These are phyloP conservation scores for Melastoma candidum DNA, from an alignment of 441 rosid species.

Conservation along the genomic window DNA sequence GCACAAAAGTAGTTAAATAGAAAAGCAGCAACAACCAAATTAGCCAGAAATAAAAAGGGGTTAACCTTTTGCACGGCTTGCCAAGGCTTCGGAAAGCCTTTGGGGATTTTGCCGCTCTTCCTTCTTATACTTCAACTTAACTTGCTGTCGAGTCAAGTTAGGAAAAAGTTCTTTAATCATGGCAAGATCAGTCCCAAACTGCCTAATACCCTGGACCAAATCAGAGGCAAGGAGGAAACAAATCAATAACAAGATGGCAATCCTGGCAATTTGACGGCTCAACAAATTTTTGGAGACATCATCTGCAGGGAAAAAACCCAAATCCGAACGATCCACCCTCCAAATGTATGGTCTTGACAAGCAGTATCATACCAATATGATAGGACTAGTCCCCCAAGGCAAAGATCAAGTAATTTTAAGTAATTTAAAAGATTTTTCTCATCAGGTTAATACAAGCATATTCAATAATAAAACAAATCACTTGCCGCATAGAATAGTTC, in stretches of 20 bases:
- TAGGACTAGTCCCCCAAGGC: too few relatives aligned
- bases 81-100: slow-evolving; percentile 55
- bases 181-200: slow-evolving; percentile 82
- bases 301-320: too few relatives aligned
- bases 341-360: too few relatives aligned
- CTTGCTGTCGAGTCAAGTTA: slow-evolving; percentile 55
- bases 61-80: slow-evolving; percentile 49
- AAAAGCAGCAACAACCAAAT: neutral
- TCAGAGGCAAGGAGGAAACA: neutral
- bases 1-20: neutral
- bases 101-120: slow-evolving; percentile 66
- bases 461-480: neutral
- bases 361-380: too few relatives aligned
- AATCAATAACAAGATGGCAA: neutral
- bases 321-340: too few relatives aligned
- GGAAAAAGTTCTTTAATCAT: slow-evolving; percentile 78
- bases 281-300: too few relatives aligned
- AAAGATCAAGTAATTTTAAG: too few relatives aligned
- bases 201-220: slow-evolving; percentile 48
- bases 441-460: neutral
- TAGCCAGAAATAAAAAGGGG: neutral
- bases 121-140: slow-evolving; percentile 62
- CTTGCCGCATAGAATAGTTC: slow-evolving; percentile 77
- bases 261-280: neutral
- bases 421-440: too few relatives aligned